A percentile compares a stretch with the other conserved stretches of the same genome.
Evolutionary conservation across 306 rosid species (phyloP).

Genomic region (Cercis canadensis): DNA sequence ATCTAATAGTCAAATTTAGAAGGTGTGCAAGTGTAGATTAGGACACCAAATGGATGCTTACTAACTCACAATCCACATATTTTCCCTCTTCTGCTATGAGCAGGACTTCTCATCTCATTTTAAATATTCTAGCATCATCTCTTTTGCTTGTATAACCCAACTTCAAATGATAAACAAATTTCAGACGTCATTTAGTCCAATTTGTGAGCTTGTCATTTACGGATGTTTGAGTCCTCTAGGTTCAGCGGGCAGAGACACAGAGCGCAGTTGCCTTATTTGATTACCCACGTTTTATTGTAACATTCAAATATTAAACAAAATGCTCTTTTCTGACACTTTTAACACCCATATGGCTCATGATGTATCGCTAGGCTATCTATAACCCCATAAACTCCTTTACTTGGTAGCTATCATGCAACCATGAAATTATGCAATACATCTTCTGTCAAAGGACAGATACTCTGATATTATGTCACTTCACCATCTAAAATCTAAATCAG

Average conservation of each 20-base stretch:
- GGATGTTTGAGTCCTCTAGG: not conserved
- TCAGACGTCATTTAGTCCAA: not conserved
- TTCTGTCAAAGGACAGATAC: not conserved
- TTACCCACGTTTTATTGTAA: not conserved
- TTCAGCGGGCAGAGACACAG: not conserved
- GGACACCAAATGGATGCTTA: no score
- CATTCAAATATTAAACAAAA: not conserved
- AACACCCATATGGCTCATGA: not conserved
- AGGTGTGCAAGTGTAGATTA: conserved; percentile 24
- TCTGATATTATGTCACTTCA: not conserved
- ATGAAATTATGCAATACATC: not conserved
- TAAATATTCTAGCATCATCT: not conserved
- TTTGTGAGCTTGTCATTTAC: not conserved
- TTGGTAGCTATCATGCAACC: not conserved
- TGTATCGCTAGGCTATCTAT: no score
- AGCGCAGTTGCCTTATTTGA: not conserved
- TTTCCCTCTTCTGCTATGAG: not conserved
- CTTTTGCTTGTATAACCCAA: not conserved
- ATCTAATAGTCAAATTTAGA: not conserved
- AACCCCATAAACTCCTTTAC: no score
- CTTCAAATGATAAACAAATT: conserved; percentile 17
- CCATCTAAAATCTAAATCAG: not conserved
- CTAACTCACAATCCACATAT: not conserved
- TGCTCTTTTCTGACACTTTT: not conserved
- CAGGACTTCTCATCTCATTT: not conserved